Evolutionary conservation across 192 early-diverging fungal genomes (phyloP), one percentile per base, ranked within the genome.

Genomic region (Spizellomyces sp.): DNA sequence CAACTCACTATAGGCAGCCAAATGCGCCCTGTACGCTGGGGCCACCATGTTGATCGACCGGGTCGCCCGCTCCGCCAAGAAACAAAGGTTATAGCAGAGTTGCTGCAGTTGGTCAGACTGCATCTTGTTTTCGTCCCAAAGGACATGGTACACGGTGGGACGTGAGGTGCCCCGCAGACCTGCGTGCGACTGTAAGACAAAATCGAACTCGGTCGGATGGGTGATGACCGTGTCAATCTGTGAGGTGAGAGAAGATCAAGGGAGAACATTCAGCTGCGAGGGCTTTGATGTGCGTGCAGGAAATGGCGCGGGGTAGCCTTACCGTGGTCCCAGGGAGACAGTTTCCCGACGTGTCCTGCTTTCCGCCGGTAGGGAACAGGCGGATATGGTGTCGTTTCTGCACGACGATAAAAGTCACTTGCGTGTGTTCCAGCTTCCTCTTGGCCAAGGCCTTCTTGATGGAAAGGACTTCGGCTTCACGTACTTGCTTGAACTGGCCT

Each of bases 121-220:
- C 59, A 95, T 92, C 19, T 86, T 82, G 73, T 89, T 89, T 57
- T 97, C 95, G 64, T 98, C 93, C 60, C 89, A 83, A 17, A 98
- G 66, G n/a, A 96, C 94, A 54, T 90, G 88, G 83, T 98, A 98
- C 67, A 92, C 89, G 4, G 91, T 90, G 5, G 94, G 91, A 7
- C 94, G 84, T 7, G 93, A 95, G 5, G 94, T 96, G 46, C 96
- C 95, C 77, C 94, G 93, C 12, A 95, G 79, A 43, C 95, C 93
- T 6, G 88, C 83, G 60, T 98, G 96, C 42, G 91, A 88, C 71
- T 52, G 90, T 14, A 89, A 75, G 67, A 89, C 93, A 69, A 98
- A 98, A 65, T 98, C 93, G 67, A 90, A 92, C 52, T 93, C 88
- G 41, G 80, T 81, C 0, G 95, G 95, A 77, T 96, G 92, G 1